A percentile compares a stretch with the other conserved stretches of the same genome.
Conservation (phyloP, 257 asterid species). For the Petunia secreta region DNA sequence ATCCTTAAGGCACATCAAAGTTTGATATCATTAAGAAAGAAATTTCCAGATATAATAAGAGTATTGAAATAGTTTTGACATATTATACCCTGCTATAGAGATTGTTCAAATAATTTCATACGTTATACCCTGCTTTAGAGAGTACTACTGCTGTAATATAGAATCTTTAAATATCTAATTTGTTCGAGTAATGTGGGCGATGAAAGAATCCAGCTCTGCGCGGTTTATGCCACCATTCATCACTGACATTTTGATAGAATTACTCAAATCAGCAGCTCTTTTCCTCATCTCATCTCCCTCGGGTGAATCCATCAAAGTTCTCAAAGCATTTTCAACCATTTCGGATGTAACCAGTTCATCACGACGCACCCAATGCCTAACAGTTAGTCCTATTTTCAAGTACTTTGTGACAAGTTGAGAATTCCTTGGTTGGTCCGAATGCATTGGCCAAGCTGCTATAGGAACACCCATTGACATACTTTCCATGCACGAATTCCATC, state of each 20-base stretch:
- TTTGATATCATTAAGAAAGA: too few relatives aligned
- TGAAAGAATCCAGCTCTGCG: conserved; percentile 43
- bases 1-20: too few relatives aligned
- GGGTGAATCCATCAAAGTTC: conserved; percentile 39
- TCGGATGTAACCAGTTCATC: conserved; percentile 36
- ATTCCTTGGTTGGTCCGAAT: conserved; percentile 64
- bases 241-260: conserved; percentile 42
- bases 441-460: conserved; percentile 74
- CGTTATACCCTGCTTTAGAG: too few relatives aligned
- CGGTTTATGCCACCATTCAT: conserved; percentile 42
- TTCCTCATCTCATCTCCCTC: conserved; percentile 46
- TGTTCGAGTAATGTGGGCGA: conserved; percentile 37
- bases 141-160: too few relatives aligned
- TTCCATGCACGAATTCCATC: conserved; percentile 74
- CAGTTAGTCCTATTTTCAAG: conserved; percentile 44
- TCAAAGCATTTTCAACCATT: conserved; percentile 32
- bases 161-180: too few relatives aligned
- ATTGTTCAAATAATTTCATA: too few relatives aligned
- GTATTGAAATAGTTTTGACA: too few relatives aligned
- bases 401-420: conserved; percentile 40
- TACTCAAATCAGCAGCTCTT: conserved; percentile 47
- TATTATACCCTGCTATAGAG: too few relatives aligned
- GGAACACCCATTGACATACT: conserved; percentile 63
- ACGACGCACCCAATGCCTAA: conserved; percentile 44
- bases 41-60: too few relatives aligned